Conservation (phyloP, 371 early-diverging fungal species). For the Mortierella sp. region DNA sequence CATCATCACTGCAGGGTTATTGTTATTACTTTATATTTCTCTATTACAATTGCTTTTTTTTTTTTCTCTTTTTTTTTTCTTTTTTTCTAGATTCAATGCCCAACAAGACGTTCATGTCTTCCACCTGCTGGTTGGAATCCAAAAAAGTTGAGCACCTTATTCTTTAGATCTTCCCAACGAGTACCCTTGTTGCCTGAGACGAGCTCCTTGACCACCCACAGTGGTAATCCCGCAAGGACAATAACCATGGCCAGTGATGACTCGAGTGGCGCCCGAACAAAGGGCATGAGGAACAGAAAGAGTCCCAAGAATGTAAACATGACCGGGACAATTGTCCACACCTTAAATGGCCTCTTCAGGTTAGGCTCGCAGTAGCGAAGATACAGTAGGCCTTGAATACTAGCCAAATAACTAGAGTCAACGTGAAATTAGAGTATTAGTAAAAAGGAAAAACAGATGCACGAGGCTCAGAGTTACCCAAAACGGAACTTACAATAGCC, state of each 20-base stretch:
- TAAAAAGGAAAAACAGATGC: neutral
- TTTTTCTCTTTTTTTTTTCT: neutral
- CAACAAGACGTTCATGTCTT: constrained; percentile 45
- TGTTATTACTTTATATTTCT: neutral
- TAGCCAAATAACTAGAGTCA: constrained; percentile 34
- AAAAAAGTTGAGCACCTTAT: constrained; percentile 25
- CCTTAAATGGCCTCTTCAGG: constrained; percentile 71
- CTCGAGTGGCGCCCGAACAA: constrained; percentile 72
- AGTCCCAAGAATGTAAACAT: constrained; percentile 70
- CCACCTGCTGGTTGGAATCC: constrained; percentile 45
- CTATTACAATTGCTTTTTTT: constrained; percentile 3
- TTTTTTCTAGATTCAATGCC: neutral
- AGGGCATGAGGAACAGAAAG: constrained; percentile 73
- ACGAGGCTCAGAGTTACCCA: neutral
- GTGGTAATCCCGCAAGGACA: constrained; percentile 45
- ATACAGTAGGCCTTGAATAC: constrained; percentile 65
- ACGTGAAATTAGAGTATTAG: neutral
- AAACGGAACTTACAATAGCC: constrained; percentile 71
- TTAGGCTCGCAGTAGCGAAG: constrained; percentile 73
- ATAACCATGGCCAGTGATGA: constrained; percentile 57
- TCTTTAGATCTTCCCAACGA: constrained; percentile 49
- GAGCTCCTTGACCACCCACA: constrained; percentile 55
- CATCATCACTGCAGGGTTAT: neutral
- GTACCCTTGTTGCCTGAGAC: constrained; percentile 53
- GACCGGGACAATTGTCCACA: constrained; percentile 72